phyloP scores from a whole-genome alignment of 2,329 filamentous ascomycete species.

The Xylaria polymorpha region DNA sequence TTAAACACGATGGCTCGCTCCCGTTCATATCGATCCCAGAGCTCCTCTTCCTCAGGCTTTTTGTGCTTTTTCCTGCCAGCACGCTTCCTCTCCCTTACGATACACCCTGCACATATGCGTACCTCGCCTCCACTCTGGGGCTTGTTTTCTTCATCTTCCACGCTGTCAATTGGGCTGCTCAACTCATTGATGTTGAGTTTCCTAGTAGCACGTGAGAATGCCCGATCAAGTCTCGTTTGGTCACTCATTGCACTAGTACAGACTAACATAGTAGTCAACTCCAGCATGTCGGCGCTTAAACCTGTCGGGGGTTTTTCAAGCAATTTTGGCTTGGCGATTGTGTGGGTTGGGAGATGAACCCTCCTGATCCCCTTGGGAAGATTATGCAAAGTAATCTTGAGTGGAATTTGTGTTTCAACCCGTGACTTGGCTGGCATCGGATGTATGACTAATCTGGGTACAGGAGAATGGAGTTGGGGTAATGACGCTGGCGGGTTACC shows the following conservation, averaged over 20 bases:
- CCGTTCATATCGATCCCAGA: constrained; percentile 83
- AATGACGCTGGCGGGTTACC: constrained; percentile 34
- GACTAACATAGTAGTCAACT: constrained; percentile 83
- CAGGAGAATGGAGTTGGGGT: constrained; percentile 21
- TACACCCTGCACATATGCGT: constrained; percentile 90
- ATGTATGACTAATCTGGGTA: constrained; percentile 67
- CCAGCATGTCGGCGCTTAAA: constrained; percentile 77
- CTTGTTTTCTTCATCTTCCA: constrained; percentile 73
- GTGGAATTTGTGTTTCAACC: constrained; percentile 95
- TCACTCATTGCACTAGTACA: constrained; percentile 93
- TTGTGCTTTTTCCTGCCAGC: constrained; percentile 93
- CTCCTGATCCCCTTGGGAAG: constrained; percentile 81
- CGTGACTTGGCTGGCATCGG: constrained; percentile 84
- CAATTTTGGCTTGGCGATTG: constrained; percentile 94
- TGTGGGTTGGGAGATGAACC: constrained; percentile 87
- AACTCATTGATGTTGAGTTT: constrained; percentile 50
- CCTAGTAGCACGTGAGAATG: constrained; percentile 69
- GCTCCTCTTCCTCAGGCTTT: constrained; percentile 90
- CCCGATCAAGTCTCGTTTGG: constrained; percentile 71
- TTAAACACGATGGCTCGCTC: constrained; percentile 92
- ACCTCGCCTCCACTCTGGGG: constrained; percentile 93
- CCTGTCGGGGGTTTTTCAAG: constrained; percentile 77
- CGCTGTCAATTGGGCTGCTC: constrained; percentile 53
- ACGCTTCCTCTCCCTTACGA: constrained; percentile 89
- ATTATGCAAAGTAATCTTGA: constrained; percentile 81